These are phyloP conservation scores for Nemania sp. DNA, from an alignment of 2,329 filamentous ascomycete species.

Conservation along the genomic window DNA sequence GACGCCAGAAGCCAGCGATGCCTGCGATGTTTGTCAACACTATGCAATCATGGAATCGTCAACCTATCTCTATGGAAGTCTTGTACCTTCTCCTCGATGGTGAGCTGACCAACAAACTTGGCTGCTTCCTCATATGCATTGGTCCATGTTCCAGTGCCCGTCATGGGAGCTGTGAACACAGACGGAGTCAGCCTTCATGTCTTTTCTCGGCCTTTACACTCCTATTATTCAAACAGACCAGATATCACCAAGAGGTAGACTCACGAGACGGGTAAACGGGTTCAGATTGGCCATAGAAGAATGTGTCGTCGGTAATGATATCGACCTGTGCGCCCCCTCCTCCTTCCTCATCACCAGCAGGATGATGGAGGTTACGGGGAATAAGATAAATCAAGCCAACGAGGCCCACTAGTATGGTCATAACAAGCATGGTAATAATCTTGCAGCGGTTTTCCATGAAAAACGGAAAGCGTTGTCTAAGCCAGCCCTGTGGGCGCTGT, in stretches of 20 bases:
- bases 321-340: slow-evolving; percentile 11
- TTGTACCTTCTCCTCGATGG: slow-evolving; percentile 71
- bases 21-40: slow-evolving; percentile 42
- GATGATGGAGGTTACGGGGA: slow-evolving; percentile 32
- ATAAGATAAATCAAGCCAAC: slow-evolving; percentile 37
- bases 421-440: slow-evolving; percentile 33
- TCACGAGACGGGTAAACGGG: slow-evolving; percentile 57
- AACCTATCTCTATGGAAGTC: background rate
- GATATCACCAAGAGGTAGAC: slow-evolving; percentile 28
- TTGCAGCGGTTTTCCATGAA: slow-evolving; percentile 37
- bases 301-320: slow-evolving; percentile 47
- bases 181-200: slow-evolving; percentile 10
- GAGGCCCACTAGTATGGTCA: slow-evolving; percentile 41
- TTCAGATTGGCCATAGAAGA: slow-evolving; percentile 56
- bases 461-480: slow-evolving; percentile 36
- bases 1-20: slow-evolving; percentile 75
- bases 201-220: background rate
- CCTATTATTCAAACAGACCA: background rate
- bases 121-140: slow-evolving; percentile 69
- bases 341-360: slow-evolving; percentile 10
- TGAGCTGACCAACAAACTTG: slow-evolving; percentile 72
- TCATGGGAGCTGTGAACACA: slow-evolving; percentile 50
- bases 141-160: slow-evolving; percentile 68
- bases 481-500: no score
- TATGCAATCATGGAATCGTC: background rate